phyloP scores from a whole-genome alignment of 371 early-diverging fungal genomes.

The Amoeboaphelidium protococcarum region DNA sequence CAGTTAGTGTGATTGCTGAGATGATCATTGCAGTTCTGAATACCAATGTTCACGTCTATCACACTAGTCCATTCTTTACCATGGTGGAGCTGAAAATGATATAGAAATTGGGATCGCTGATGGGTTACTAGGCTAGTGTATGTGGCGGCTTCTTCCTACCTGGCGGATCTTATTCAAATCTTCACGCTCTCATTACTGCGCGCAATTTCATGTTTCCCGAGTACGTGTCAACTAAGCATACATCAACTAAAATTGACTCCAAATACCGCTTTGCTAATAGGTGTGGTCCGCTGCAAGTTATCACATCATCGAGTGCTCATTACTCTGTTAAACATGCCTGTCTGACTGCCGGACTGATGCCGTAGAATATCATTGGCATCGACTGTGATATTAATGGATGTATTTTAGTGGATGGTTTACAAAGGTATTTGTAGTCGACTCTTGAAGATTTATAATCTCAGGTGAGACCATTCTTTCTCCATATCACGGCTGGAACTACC shows the following conservation, averaged over 20 bases:
- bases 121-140: conserved; percentile 18
- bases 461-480: conserved; percentile 45
- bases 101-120: conserved; percentile 20
- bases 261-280: background rate
- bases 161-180: conserved; percentile 52
- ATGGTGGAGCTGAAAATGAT: conserved; percentile 41
- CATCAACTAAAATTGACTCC: conserved; percentile 18
- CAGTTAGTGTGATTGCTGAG: conserved; percentile 36
- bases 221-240: conserved; percentile 18
- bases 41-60: conserved; percentile 52
- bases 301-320: conserved; percentile 45
- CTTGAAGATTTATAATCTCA: too few relatives aligned
- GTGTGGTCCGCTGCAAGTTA: conserved; percentile 19
- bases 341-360: conserved; percentile 42
- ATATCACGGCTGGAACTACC: conserved; percentile 63
- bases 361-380: conserved; percentile 33
- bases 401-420: conserved; percentile 30
- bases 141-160: conserved; percentile 46
- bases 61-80: conserved; percentile 42
- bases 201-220: conserved; percentile 36
- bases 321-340: conserved; percentile 53
- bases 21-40: conserved; percentile 43
- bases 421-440: too few relatives aligned
- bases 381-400: conserved; percentile 30
- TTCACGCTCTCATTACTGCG: conserved; percentile 50